Evolutionary conservation across 345 rosid genomes (phyloP), one percentile per base, ranked within the genome.

Genomic region (Eucalyptus sideroxylon): DNA sequence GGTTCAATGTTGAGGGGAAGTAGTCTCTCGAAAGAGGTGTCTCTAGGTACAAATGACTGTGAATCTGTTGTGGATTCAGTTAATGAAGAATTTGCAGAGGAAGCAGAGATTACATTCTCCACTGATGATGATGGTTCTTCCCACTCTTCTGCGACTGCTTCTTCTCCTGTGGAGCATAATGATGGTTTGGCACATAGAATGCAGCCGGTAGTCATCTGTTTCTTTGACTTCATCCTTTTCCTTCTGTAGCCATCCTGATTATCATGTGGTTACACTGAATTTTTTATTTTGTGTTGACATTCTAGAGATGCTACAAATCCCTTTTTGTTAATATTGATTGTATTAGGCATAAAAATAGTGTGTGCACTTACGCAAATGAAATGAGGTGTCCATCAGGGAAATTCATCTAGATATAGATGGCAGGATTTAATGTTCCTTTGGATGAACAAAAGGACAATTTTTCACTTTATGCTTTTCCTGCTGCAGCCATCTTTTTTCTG

Each of bases 81-180:
- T 95, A 93, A 91, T 86, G 97, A 95, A 91, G 98, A 95, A 90
- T 95, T 94, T 89, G 93, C 95, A 59, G 97, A 96, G 88, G 99
- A 97, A 94, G 96, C 97, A 59, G 99, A 96, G 92, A 77, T 91
- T 92, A 91, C 95, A 45, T 94, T 97, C 86, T 92, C 94, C 86
- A 94, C 96, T 21, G 97, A 96, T 80, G 98, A 96, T 89, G 98
- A 96, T 90, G 91, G 92, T 87, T 95, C 98, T 90, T 95, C 95
- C 42, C 85, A 77, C 47, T 77, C 85, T 77, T 77, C 83, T 77
- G 85, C 11, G 47, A 77, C 85, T 4, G 47, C 85, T 77, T 77
- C 85, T 72, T 88, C 95, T 42, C 91, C 95, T 37, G 60, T 89
- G 24, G 95, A 93, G 83, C 91, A 93, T 40, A 94, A 92, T 91